These are phyloP conservation scores for Cyberlindnera maclurae DNA, from an alignment of 805 yeast genomes.

Conservation along the genomic window DNA sequence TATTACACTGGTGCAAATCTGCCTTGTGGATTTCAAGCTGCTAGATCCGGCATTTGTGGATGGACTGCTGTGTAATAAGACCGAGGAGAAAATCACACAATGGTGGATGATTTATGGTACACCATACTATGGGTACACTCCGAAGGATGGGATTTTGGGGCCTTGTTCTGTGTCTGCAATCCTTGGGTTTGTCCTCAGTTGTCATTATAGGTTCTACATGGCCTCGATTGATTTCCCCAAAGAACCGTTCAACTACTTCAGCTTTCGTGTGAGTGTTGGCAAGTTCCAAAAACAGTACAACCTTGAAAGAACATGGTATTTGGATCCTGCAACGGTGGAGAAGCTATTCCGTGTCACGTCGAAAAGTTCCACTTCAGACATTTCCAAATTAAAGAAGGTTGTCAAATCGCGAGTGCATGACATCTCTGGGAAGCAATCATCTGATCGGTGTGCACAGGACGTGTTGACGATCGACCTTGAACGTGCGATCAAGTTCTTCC, in stretches of 20 bases:
- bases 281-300: conserved; percentile 72
- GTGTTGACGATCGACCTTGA: conserved; percentile 34
- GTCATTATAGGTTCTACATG: conserved; percentile 57
- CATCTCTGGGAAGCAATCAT: conserved; percentile 35
- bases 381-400: conserved; percentile 51
- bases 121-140: conserved; percentile 29
- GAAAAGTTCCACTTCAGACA: conserved; percentile 35
- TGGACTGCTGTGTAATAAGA: conserved; percentile 75
- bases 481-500: conserved; percentile 18
- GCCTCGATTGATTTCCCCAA: conserved; percentile 60
- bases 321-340: conserved; percentile 51
- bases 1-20: conserved; percentile 65
- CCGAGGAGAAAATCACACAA: conserved; percentile 58
- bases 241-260: conserved; percentile 76
- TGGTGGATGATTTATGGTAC: conserved; percentile 84
- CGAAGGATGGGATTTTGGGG: conserved; percentile 49
- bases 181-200: conserved; percentile 66
- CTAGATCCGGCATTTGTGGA: conserved; percentile 67
- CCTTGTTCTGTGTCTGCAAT: conserved; percentile 72
- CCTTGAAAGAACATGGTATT: conserved; percentile 41
- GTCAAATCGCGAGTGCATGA: conserved; percentile 74
- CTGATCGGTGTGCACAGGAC: conserved; percentile 29
- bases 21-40: conserved; percentile 70
- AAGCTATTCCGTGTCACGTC: conserved; percentile 41
- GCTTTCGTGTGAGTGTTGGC: conserved; percentile 58